Conservation (phyloP, 768 basidiomycete species). For the Polyporus arcularius region DNA sequence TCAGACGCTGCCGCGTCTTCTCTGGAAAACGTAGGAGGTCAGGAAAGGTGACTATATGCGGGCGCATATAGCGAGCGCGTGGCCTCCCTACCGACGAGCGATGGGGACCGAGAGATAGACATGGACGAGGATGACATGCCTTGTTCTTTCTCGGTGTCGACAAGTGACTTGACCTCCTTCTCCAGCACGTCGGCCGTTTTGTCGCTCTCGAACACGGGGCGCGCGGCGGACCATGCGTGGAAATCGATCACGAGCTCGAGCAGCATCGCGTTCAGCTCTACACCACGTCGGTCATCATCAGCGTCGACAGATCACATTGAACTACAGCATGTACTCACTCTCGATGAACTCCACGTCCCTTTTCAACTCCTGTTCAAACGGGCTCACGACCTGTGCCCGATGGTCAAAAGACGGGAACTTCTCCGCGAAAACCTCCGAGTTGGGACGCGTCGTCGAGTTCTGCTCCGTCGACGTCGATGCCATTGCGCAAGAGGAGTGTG, state of each 20-base stretch:
- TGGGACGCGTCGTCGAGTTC: not conserved
- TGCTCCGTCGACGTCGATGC: no score
- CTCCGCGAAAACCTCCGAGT: slow-evolving; percentile 27
- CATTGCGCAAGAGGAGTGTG: no score
- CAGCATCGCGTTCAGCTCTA: slow-evolving; percentile 36
- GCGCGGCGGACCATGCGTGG: slow-evolving; percentile 40
- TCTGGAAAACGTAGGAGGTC: slow-evolving; percentile 24
- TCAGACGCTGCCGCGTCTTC: slow-evolving; percentile 32
- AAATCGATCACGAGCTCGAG: slow-evolving; percentile 36
- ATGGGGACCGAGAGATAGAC: not conserved
- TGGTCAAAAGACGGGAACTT: slow-evolving; percentile 34
- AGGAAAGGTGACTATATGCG: slow-evolving; percentile 5
- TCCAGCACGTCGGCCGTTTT: slow-evolving; percentile 29
- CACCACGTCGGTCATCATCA: not conserved
- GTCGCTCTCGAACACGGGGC: slow-evolving; percentile 35
- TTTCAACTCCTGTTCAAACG: slow-evolving; percentile 37
- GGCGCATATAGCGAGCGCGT: not conserved
- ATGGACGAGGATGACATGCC: slow-evolving; percentile 30
- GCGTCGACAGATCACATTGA: not conserved
- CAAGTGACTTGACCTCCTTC: slow-evolving; percentile 29
- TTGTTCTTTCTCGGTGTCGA: slow-evolving; percentile 36
- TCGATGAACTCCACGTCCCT: slow-evolving; percentile 36
- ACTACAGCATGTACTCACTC: slow-evolving; percentile 32
- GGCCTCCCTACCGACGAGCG: slow-evolving; percentile 31
- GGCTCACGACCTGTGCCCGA: slow-evolving; percentile 30